phyloP scores from a whole-genome alignment of 495 filamentous ascomycete genomes.

The Lasiosphaeriaceae sp. region DNA sequence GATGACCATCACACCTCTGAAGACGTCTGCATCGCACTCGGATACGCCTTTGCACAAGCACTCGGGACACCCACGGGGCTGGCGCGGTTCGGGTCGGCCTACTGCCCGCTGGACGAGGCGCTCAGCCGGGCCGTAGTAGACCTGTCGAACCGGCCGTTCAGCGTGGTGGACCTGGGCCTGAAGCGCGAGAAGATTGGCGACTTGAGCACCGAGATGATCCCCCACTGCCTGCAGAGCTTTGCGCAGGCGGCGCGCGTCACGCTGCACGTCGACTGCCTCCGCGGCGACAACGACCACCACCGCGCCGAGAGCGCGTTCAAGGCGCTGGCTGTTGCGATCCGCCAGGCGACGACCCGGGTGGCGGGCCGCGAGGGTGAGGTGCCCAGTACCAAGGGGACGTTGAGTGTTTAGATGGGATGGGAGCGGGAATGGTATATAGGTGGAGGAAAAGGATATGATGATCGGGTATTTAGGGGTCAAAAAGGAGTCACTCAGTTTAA shows the following conservation, averaged over 20 bases:
- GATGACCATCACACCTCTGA: conserved; percentile 99
- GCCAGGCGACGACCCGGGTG: conserved; percentile 67
- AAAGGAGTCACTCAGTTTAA: too few relatives aligned
- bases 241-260: conserved; percentile 88
- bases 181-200: conserved; percentile 89
- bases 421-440: background rate
- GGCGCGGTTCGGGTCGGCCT: conserved; percentile 84
- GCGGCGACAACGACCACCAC: conserved; percentile 94
- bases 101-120: conserved; percentile 91
- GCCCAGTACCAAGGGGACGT: conserved; percentile 88
- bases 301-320: conserved; percentile 97
- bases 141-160: conserved; percentile 83
- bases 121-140: conserved; percentile 92
- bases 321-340: conserved; percentile 81
- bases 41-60: conserved; percentile 73
- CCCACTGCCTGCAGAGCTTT: conserved; percentile 91
- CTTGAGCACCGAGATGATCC: conserved; percentile 93
- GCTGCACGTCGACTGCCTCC: conserved; percentile 83
- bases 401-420: conserved; percentile 38
- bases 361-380: conserved; percentile 83
- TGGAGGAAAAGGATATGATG: background rate
- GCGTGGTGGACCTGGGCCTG: conserved; percentile 75
- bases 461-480: too few relatives aligned
- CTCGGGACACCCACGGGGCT: conserved; percentile 74
- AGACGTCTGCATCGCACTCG: conserved; percentile 90